These are phyloP conservation scores for Fusarium bactridioides DNA, from an alignment of 2,329 filamentous ascomycete species.

Conservation along the genomic window DNA sequence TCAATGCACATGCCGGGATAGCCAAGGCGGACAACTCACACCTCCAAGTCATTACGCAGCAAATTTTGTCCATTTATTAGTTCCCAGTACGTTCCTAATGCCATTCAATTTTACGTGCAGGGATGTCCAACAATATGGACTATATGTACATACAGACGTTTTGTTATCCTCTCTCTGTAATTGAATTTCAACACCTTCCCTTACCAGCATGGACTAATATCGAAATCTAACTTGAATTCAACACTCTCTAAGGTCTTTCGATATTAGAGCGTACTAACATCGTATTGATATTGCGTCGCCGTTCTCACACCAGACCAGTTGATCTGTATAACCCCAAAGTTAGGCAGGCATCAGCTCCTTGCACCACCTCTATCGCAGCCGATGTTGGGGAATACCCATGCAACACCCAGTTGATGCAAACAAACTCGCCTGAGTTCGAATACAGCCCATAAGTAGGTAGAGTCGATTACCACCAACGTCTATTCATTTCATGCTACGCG, in stretches of 20 bases:
- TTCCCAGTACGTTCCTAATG: neutral
- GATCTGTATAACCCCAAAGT: neutral
- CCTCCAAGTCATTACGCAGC: neutral
- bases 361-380: neutral
- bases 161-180: slow-evolving; percentile 6
- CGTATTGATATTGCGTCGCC: neutral
- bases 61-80: neutral
- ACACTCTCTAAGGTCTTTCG: neutral
- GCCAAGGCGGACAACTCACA: slow-evolving; percentile 31
- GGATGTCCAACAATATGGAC: slow-evolving; percentile 1
- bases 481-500: slow-evolving; percentile 37
- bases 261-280: neutral
- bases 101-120: neutral
- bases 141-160: neutral
- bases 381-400: neutral
- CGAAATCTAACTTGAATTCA: neutral
- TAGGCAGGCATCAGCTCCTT: neutral
- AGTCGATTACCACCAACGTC: neutral
- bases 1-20: neutral
- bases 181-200: slow-evolving; percentile 1
- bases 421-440: neutral
- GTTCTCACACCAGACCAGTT: neutral
- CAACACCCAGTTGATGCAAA: neutral
- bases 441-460: neutral
- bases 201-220: neutral